phyloP scores from a whole-genome alignment of 2,329 filamentous ascomycete species.

The Davidsoniella virescens region DNA sequence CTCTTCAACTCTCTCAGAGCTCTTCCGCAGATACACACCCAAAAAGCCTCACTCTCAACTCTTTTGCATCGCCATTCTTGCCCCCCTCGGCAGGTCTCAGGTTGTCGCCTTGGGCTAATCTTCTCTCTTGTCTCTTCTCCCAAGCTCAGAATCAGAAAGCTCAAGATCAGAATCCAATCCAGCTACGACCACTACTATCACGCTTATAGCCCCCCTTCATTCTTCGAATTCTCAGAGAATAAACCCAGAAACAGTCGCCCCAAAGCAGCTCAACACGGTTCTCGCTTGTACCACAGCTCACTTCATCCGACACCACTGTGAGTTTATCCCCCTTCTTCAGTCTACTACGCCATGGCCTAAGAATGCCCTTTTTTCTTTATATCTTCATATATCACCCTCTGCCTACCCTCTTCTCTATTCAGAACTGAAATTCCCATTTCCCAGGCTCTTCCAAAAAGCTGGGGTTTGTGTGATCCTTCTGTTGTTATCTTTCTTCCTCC shows the following conservation, averaged over 20 bases:
- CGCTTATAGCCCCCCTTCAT: not conserved
- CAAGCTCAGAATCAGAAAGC: not conserved
- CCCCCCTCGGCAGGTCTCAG: not conserved
- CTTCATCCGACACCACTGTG: not conserved
- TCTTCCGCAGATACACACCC: too few relatives aligned
- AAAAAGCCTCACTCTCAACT: not conserved
- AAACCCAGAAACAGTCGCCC: not conserved
- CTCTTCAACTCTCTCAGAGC: too few relatives aligned
- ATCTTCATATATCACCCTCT: not conserved
- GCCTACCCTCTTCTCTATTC: not conserved
- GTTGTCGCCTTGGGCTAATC: constrained; percentile 1
- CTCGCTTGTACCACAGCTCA: not conserved
- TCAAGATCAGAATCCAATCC: not conserved
- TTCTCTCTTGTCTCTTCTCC: not conserved
- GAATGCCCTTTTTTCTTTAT: not conserved
- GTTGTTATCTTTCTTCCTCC: constrained; percentile 5
- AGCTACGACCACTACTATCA: not conserved
- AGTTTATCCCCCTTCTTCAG: not conserved
- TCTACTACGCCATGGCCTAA: not conserved
- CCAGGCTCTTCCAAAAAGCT: constrained; percentile 1
- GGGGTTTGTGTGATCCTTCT: constrained; percentile 2
- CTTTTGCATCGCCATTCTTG: not conserved
- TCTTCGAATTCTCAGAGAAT: constrained; percentile 6
- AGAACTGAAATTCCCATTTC: not conserved
- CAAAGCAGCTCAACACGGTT: not conserved